A percentile compares a stretch with the other conserved stretches of the same genome.
phyloP scores from a whole-genome alignment of 805 yeast species.

The Deakozyma indianensis region DNA sequence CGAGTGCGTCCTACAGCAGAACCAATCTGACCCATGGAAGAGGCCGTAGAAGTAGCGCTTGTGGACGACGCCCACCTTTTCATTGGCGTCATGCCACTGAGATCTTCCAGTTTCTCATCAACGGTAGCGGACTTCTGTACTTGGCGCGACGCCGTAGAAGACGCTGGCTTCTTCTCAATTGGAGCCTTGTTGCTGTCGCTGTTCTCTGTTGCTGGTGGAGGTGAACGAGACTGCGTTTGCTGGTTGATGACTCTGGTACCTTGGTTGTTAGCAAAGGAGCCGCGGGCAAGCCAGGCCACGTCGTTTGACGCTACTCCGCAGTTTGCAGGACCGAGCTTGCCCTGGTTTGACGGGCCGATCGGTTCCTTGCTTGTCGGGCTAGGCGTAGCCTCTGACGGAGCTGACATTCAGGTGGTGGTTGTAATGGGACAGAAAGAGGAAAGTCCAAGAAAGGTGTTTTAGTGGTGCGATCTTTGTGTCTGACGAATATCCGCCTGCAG shows the following conservation, averaged over 20 bases:
- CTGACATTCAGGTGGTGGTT: no score
- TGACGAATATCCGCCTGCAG: no score
- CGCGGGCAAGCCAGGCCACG: conserved; percentile 75
- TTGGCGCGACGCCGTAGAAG: neutral
- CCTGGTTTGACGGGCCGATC: no score
- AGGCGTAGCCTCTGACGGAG: no score
- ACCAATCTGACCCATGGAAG: neutral
- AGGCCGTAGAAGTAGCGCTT: neutral
- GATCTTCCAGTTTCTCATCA: neutral
- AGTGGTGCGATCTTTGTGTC: no score
- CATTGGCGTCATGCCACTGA: neutral
- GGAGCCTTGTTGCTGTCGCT: neutral
- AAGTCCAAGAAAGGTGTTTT: no score
- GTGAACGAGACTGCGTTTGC: conserved; percentile 4
- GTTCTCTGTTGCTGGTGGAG: conserved; percentile 6
- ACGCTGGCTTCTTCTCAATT: neutral
- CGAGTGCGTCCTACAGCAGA: neutral
- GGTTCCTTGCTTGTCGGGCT: no score
- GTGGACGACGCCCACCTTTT: conserved; percentile 7
- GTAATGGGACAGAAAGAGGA: no score
- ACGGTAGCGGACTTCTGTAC: neutral
- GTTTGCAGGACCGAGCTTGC: neutral
- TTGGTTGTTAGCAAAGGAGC: conserved; percentile 23
- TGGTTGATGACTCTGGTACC: conserved; percentile 5
- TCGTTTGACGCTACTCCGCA: conserved; percentile 55